Evolutionary conservation across 805 yeast species (phyloP).

Genomic region (Cyberlindnera japonica): DNA sequence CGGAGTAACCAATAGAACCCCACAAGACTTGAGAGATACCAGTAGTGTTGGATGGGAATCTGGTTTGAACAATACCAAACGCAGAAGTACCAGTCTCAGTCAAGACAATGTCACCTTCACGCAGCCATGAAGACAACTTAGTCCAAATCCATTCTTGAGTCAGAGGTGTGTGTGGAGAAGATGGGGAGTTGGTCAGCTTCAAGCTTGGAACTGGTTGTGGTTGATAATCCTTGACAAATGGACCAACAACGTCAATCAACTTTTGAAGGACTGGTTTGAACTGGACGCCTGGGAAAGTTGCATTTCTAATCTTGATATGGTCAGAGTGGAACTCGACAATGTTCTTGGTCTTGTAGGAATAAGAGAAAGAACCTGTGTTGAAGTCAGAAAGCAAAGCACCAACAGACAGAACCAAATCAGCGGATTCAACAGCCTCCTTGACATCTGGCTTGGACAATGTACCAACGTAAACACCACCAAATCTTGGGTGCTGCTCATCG

Average conservation of each 20-base stretch:
- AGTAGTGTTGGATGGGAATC: constrained; percentile 56
- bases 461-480: constrained; percentile 85
- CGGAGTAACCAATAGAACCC: constrained; percentile 73
- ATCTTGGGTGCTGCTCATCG: constrained; percentile 68
- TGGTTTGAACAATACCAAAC: constrained; percentile 64
- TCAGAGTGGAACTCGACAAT: constrained; percentile 78
- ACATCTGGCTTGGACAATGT: constrained; percentile 72
- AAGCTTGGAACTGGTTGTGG: constrained; percentile 55
- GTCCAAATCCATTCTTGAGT: constrained; percentile 72
- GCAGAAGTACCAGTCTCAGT: constrained; percentile 77
- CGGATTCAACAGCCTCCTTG: constrained; percentile 63
- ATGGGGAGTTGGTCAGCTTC: constrained; percentile 44
- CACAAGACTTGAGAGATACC: constrained; percentile 74
- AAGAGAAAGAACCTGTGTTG: constrained; percentile 86
- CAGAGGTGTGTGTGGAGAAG: constrained; percentile 42
- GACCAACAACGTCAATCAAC: constrained; percentile 36
- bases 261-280: constrained; percentile 55
- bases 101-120: constrained; percentile 62
- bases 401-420: constrained; percentile 72
- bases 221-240: constrained; percentile 39
- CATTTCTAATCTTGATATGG: constrained; percentile 64
- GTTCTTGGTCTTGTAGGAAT: constrained; percentile 69
- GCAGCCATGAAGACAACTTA: constrained; percentile 56
- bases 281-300: constrained; percentile 68
- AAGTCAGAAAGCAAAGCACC: constrained; percentile 86